These are phyloP conservation scores for Capsella rubella DNA, from an alignment of 441 rosid genomes.

Conservation along the genomic window DNA sequence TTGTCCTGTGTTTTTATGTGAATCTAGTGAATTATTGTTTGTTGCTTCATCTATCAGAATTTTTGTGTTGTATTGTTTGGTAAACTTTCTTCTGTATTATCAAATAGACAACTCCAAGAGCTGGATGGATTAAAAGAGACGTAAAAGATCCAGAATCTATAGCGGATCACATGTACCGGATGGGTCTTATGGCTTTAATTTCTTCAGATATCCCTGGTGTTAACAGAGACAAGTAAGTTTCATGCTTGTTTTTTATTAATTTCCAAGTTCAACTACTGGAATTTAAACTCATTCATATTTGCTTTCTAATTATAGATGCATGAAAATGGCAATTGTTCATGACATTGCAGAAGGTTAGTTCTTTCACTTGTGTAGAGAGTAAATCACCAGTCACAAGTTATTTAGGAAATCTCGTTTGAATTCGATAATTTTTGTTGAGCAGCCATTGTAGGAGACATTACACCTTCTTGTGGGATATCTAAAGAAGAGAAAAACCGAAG, in stretches of 20 bases:
- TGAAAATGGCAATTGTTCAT: slow-evolving; percentile 94
- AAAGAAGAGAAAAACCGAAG: slow-evolving; percentile 85
- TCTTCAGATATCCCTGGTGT: slow-evolving; percentile 83
- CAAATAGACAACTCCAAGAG: slow-evolving; percentile 74
- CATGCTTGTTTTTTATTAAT: neutral
- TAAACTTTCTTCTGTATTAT: neutral
- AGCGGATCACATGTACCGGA: slow-evolving; percentile 91
- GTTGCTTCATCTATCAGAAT: neutral
- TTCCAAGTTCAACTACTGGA: neutral
- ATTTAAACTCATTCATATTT: neutral
- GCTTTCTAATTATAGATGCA: slow-evolving; percentile 63
- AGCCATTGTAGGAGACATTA: slow-evolving; percentile 98
- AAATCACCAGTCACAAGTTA: neutral
- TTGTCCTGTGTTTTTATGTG: neutral
- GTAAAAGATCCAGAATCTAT: slow-evolving; percentile 82
- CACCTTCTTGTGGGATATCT: slow-evolving; percentile 83
- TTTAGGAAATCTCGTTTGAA: neutral
- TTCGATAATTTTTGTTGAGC: slow-evolving; percentile 43
- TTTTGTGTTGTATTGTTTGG: neutral
- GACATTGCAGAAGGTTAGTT: slow-evolving; percentile 90
- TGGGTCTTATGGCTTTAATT: slow-evolving; percentile 90
- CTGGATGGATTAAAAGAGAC: slow-evolving; percentile 83
- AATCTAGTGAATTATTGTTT: neutral
- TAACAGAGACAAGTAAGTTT: slow-evolving; percentile 76
- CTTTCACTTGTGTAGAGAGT: neutral